Evolutionary conservation across 352 stramenopile species (phyloP).

Genomic region (Globisporangium mamillatum): DNA sequence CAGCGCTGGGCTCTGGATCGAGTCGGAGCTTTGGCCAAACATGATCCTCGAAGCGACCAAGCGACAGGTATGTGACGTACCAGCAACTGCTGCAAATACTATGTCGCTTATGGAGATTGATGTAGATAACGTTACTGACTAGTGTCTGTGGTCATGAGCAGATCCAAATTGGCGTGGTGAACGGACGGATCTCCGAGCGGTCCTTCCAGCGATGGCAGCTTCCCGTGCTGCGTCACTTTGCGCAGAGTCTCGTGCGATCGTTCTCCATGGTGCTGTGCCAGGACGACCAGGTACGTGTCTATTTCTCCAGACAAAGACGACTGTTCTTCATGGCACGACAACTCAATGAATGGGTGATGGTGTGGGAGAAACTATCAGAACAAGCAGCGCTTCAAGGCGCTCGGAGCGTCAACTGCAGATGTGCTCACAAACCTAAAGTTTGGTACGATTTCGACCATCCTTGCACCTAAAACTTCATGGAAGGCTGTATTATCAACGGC

Average conservation of each 20-base stretch:
- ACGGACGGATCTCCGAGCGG: constrained; percentile 53
- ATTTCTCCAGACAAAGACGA: no score
- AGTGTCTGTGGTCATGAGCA: constrained; percentile 10
- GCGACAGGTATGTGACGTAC: constrained; percentile 22
- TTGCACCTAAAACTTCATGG: neutral
- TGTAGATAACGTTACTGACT: no score
- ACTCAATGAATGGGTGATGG: neutral
- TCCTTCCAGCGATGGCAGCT: constrained; percentile 55
- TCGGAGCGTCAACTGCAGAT: constrained; percentile 35
- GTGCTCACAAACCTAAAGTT: constrained; percentile 70
- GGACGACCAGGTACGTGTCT: constrained; percentile 34
- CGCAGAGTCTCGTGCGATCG: constrained; percentile 23
- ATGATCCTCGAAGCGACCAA: constrained; percentile 50
- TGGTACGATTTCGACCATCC: constrained; percentile 27
- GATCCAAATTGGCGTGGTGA: constrained; percentile 61
- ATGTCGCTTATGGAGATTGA: no score
- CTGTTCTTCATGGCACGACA: neutral
- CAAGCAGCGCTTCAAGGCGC: constrained; percentile 33
- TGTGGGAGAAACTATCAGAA: constrained; percentile 28
- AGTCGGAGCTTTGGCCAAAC: constrained; percentile 82
- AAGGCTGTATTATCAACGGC: no score
- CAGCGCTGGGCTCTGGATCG: constrained; percentile 70
- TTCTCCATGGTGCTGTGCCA: constrained; percentile 70
- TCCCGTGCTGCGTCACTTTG: constrained; percentile 27
- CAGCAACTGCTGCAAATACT: neutral